Percentiles rank a stretch among this genome's conserved stretches.
Conservation (phyloP, 176 grass and related monocot species). For the Cenchrus fungigraminus region DNA sequence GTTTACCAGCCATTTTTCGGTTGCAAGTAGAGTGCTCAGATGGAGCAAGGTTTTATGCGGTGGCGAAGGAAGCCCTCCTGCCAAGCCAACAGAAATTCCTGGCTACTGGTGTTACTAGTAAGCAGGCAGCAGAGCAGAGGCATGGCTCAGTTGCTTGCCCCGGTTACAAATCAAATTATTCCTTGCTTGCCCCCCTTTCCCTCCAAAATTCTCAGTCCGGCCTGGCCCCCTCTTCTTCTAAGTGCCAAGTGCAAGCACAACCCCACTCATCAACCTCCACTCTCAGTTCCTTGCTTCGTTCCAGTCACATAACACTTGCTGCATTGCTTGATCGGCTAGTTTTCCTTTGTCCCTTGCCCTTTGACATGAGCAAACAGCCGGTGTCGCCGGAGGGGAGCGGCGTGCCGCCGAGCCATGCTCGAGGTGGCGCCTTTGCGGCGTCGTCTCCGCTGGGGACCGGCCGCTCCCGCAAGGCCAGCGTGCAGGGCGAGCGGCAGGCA, state of each 20-base stretch:
- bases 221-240: neutral
- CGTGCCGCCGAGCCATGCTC: constrained; percentile 20
- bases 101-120: neutral
- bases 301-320: neutral
- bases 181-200: constrained; percentile 56
- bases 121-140: neutral
- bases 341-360: neutral
- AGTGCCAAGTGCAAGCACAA: neutral
- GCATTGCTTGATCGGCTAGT: neutral
- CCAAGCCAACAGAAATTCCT: constrained; percentile 46
- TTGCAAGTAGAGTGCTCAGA: neutral
- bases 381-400: neutral
- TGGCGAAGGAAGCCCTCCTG: constrained; percentile 30
- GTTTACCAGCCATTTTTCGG: neutral
- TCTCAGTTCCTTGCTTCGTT: neutral
- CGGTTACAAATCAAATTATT: constrained; percentile 51
- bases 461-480: neutral
- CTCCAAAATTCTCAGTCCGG: constrained; percentile 44
- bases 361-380: constrained; percentile 35
- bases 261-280: neutral
- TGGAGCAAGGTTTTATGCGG: constrained; percentile 1
- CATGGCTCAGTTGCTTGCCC: constrained; percentile 50
- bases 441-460: neutral
- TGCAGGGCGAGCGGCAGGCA: neutral
- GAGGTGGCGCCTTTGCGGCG: neutral